Percentiles rank a stretch among this genome's conserved stretches.
phyloP scores from a whole-genome alignment of 768 basidiomycete genomes.

The Clitopilus passeckerianus region DNA sequence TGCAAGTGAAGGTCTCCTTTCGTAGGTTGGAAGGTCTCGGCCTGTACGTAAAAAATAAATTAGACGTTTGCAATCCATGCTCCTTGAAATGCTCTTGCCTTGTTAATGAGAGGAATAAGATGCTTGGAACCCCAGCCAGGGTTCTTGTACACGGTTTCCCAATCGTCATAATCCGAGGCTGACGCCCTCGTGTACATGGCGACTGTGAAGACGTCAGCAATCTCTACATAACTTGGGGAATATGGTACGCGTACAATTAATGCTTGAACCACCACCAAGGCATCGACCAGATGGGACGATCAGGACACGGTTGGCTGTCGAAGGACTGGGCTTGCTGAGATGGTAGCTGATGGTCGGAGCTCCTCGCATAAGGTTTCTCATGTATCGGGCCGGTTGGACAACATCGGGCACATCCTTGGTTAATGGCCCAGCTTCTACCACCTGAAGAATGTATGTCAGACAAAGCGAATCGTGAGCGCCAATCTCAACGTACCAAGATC shows the following conservation, averaged over 20 bases:
- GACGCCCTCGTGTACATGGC: constrained; percentile 54
- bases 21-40: constrained; percentile 32
- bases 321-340: constrained; percentile 34
- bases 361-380: constrained; percentile 31
- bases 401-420: constrained; percentile 40
- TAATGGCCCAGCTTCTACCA: constrained; percentile 56
- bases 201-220: constrained; percentile 18
- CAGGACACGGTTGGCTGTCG: constrained; percentile 34
- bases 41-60: constrained; percentile 15
- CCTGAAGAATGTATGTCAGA: constrained; percentile 14
- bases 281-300: constrained; percentile 42
- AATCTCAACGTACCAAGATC: constrained; percentile 37
- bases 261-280: constrained; percentile 57
- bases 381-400: constrained; percentile 48
- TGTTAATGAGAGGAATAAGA: constrained; percentile 52
- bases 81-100: constrained; percentile 27
- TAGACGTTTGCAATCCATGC: too few relatives aligned
- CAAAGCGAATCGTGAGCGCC: neutral
- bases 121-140: constrained; percentile 57
- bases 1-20: constrained; percentile 29
- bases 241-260: constrained; percentile 43
- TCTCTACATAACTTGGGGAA: neutral
- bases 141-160: constrained; percentile 47
- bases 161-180: constrained; percentile 63
- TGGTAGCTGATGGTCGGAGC: constrained; percentile 41